phyloP scores from a whole-genome alignment of 2,329 filamentous ascomycete species.

The Westerdykella sp. region DNA sequence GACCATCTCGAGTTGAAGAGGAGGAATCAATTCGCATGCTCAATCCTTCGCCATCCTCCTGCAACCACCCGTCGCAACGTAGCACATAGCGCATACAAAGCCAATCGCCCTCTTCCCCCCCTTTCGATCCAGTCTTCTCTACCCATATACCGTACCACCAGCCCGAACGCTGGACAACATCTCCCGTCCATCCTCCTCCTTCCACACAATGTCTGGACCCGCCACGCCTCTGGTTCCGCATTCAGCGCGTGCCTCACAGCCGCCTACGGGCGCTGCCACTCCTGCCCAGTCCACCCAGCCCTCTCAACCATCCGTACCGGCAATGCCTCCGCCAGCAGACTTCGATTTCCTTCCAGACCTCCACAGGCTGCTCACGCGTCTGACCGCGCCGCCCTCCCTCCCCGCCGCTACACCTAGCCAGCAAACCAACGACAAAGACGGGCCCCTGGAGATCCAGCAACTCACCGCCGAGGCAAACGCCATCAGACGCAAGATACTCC shows the following conservation, averaged over 20 bases:
- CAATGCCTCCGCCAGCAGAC: slow-evolving; percentile 68
- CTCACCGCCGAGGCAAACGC: slow-evolving; percentile 70
- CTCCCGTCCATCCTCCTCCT: slow-evolving; percentile 10
- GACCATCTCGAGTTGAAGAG: too few relatives aligned
- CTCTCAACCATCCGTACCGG: slow-evolving; percentile 46
- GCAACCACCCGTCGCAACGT: too few relatives aligned
- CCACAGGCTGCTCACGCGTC: slow-evolving; percentile 67
- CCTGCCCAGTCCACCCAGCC: slow-evolving; percentile 19
- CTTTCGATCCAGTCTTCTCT: background rate
- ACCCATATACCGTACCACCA: background rate
- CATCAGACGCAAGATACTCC: slow-evolving; percentile 77
- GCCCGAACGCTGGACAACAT: slow-evolving; percentile 1
- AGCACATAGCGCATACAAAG: background rate
- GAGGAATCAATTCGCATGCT: too few relatives aligned
- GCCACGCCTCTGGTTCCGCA: slow-evolving; percentile 28
- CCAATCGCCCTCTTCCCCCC: background rate
- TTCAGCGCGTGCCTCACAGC: slow-evolving; percentile 27
- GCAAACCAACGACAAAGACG: slow-evolving; percentile 14
- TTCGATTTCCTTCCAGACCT: slow-evolving; percentile 84
- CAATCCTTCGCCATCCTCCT: too few relatives aligned
- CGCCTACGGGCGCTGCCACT: slow-evolving; percentile 27
- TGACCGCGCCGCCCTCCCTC: slow-evolving; percentile 49
- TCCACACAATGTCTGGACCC: slow-evolving; percentile 26
- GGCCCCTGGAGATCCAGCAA: slow-evolving; percentile 61
- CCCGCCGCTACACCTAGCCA: slow-evolving; percentile 19